These are phyloP conservation scores for Amanita thiersii DNA, from an alignment of 768 basidiomycete genomes.

Conservation along the genomic window DNA sequence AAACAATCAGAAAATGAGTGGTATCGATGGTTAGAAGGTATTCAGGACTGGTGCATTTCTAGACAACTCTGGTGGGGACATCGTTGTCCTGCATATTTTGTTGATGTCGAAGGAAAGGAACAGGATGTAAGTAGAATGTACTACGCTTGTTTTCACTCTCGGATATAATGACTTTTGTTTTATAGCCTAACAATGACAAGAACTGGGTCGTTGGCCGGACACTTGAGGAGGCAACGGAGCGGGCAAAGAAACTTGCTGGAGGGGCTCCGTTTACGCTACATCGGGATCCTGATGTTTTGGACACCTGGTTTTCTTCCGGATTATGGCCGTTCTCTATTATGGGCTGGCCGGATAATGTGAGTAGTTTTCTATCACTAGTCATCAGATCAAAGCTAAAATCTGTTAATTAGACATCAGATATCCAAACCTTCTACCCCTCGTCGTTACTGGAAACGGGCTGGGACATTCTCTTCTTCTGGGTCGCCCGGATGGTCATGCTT, in stretches of 20 bases:
- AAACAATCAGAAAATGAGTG: constrained; percentile 88
- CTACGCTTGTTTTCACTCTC: not conserved
- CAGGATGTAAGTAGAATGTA: constrained; percentile 45
- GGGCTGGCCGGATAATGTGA: constrained; percentile 93
- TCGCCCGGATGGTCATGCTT: constrained; percentile 95
- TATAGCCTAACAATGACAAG: constrained; percentile 56
- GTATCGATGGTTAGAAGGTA: constrained; percentile 92
- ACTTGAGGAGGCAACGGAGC: constrained; percentile 66
- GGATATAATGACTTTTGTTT: not conserved
- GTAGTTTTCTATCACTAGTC: no score
- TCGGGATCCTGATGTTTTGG: constrained; percentile 95
- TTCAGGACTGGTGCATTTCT: constrained; percentile 99
- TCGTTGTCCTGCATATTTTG: constrained; percentile 90
- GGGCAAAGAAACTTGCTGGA: constrained; percentile 61
- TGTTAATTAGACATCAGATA: constrained; percentile 77
- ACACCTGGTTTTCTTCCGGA: constrained; percentile 98
- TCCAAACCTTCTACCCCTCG: constrained; percentile 79
- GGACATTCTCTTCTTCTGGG: constrained; percentile 99
- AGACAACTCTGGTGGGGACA: constrained; percentile 99
- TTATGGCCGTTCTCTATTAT: constrained; percentile 97
- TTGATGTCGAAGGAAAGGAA: constrained; percentile 69
- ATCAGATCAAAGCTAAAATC: no score
- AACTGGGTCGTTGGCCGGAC: constrained; percentile 91
- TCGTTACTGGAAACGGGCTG: constrained; percentile 95
- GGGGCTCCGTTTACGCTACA: constrained; percentile 66